phyloP scores from a whole-genome alignment of 2,329 filamentous ascomycete species.

The Cladophialophora immunda region DNA sequence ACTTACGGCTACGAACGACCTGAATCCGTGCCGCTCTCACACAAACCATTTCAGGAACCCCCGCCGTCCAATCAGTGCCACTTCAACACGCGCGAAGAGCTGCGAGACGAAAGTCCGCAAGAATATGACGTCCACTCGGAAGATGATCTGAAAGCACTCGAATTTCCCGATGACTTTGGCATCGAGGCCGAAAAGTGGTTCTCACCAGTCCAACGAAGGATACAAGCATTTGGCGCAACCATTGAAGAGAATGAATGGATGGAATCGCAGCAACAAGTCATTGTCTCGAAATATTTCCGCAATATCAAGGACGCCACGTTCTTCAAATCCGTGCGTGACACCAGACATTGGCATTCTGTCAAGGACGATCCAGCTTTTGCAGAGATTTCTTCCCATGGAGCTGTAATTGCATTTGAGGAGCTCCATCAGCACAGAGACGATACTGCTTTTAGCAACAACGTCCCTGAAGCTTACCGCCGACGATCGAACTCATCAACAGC shows the following conservation, averaged over 20 bases:
- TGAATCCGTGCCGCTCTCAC: background rate
- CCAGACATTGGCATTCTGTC: slow-evolving; percentile 9
- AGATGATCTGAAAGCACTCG: slow-evolving; percentile 14
- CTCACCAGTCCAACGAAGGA: slow-evolving; percentile 21
- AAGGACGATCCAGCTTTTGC: slow-evolving; percentile 27
- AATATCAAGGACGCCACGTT: slow-evolving; percentile 17
- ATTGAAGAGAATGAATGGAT: slow-evolving; percentile 18
- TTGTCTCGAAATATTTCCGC: slow-evolving; percentile 25
- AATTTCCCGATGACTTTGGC: background rate
- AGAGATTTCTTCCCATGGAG: slow-evolving; percentile 3
- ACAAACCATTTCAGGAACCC: background rate
- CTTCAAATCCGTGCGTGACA: slow-evolving; percentile 15
- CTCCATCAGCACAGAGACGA: slow-evolving; percentile 5
- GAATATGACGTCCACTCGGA: background rate
- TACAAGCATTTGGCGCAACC: slow-evolving; percentile 20
- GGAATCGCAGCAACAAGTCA: slow-evolving; percentile 8
- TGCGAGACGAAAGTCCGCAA: too few species aligned
- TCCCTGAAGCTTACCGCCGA: background rate
- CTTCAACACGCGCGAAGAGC: background rate
- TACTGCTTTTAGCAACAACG: slow-evolving; percentile 1
- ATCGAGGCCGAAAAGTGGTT: background rate
- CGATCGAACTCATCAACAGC: background rate
- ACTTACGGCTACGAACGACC: background rate
- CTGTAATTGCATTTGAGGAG: slow-evolving; percentile 17
- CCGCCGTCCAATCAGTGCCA: background rate